phyloP scores from a whole-genome alignment of 306 rosid genomes.

The Vachellia collinsii region DNA sequence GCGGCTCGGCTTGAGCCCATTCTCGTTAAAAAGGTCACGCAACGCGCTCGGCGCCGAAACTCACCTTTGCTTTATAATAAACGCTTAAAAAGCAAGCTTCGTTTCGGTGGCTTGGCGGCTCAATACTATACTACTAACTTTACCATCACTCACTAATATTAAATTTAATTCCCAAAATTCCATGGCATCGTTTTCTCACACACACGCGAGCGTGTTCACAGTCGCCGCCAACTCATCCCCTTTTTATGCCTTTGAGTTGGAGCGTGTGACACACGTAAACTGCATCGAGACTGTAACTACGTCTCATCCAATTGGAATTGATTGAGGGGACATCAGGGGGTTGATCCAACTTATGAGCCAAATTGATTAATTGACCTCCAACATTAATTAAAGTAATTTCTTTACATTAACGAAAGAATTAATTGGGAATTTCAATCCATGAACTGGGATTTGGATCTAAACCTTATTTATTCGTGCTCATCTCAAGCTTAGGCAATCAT shows the following conservation, averaged over 20 bases:
- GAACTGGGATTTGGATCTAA: conserved; percentile 39
- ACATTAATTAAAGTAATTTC: not conserved
- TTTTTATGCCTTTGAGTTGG: not conserved
- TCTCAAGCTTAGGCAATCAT: not conserved
- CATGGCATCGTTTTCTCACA: conserved; percentile 19
- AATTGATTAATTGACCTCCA: conserved; percentile 26
- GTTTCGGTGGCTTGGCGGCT: not conserved
- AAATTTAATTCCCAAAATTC: not conserved
- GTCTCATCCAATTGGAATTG: conserved; percentile 6
- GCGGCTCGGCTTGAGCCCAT: conserved; percentile 49
- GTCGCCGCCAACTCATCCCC: not conserved
- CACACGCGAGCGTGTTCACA: conserved; percentile 16
- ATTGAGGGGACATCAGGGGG: conserved; percentile 26
- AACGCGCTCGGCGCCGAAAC: conserved; percentile 27
- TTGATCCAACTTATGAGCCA: conserved; percentile 25
- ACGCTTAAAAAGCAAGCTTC: not conserved
- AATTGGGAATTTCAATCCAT: conserved; percentile 35
- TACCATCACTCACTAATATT: not conserved
- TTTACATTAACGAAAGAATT: conserved; percentile 15
- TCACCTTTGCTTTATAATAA: not conserved
- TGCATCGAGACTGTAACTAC: conserved; percentile 13
- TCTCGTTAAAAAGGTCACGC: not conserved
- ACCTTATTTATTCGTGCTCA: not conserved
- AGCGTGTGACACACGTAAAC: conserved; percentile 22
- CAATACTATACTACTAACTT: not conserved